phyloP scores from a whole-genome alignment of 352 stramenopile genomes.

The Globisporangium canariense region DNA sequence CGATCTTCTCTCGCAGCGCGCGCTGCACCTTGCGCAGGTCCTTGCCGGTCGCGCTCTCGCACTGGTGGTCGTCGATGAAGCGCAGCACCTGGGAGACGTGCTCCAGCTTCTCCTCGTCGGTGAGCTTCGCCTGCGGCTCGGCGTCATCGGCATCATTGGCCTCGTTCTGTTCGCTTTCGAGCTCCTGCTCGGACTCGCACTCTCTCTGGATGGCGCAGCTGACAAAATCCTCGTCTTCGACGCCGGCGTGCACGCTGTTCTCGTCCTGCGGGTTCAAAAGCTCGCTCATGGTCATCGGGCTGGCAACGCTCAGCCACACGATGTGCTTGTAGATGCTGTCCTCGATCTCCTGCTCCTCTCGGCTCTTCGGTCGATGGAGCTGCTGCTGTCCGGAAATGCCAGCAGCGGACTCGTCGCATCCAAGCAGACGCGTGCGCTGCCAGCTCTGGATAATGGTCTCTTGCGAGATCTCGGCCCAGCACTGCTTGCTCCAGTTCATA shows the following conservation, averaged over 20 bases:
- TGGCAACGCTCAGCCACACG: conserved; percentile 9
- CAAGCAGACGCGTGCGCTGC: conserved; percentile 7
- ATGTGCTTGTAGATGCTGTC: conserved; percentile 10
- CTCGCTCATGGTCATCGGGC: conserved; percentile 3
- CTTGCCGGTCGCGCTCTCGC: conserved; percentile 2
- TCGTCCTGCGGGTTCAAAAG: conserved; percentile 9
- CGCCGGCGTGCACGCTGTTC: conserved; percentile 14
- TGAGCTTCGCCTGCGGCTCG: conserved; percentile 1
- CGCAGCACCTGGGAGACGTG: conserved; percentile 13
- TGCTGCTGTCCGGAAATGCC: background rate
- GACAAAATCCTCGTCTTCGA: conserved; percentile 14
- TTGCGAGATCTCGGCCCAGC: conserved; percentile 5
- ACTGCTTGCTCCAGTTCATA: conserved; percentile 18
- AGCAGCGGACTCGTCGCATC: background rate
- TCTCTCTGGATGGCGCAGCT: conserved; percentile 13
- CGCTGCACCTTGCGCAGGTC: conserved; percentile 16
- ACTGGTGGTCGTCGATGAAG: conserved; percentile 10
- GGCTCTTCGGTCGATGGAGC: background rate
- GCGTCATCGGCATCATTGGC: background rate
- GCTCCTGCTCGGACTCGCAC: conserved; percentile 2
- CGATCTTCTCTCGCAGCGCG: conserved; percentile 11
- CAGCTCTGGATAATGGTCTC: conserved; percentile 8
- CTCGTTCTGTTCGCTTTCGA: background rate
- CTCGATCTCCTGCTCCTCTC: conserved; percentile 9
- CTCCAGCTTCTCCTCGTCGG: conserved; percentile 11